Base-by-base conservation (phyloP, 106 monocot genomes). In the Agapanthus africanus region DNA sequence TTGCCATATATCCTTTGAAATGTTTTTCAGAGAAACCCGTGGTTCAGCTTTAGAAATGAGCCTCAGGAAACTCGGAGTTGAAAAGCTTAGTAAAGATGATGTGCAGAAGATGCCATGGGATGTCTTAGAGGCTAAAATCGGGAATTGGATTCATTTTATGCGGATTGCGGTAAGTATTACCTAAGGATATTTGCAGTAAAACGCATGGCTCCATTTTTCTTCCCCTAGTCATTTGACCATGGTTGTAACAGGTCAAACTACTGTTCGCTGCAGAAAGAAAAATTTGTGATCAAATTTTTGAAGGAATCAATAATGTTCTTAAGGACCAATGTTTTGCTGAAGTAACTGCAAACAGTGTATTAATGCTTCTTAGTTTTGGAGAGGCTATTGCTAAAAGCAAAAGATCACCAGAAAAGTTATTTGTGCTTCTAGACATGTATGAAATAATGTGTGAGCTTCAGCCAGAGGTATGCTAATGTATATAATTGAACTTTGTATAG, bases 401-500 rank as follows among this genome's bases (percentile, higher is more conserved):
- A 80, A 78, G 95, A 32, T 95, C 91, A 30, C 95, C 95, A 33
- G 91, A 95, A 66, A 95, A 91, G 70, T 75, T 95, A 70, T 95
- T 95, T 74, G 95, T 95, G 16, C 87, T 95, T 75, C 76, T 95
- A 27, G 95, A 95, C 74, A 95, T 95, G 95, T 95, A 88, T 76
- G 95, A 95, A 84, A 79, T 88, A 61, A 88, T 95, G 95, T 85
- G 77, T 37, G 95, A 95, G 68, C 88, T 95, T 78, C 86, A 88
- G 65, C 64, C 88, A 14, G 95, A 95, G 81, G 95, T 95, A 77
- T 66, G 69, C 28, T 57, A 28, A 31, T 31, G 27, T 30, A 57
- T 57, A 28, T 30, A n/a, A n/a, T n/a, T n/a, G n/a, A n/a, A n/a
- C 19, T 57, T 57, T 50, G 4, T 4, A 13, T 57, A 30, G 56